Percentiles rank a stretch among this genome's conserved stretches.
These are phyloP conservation scores for Hansenula sp. DNA, from an alignment of 1,139 yeast species.

Conservation along the genomic window DNA sequence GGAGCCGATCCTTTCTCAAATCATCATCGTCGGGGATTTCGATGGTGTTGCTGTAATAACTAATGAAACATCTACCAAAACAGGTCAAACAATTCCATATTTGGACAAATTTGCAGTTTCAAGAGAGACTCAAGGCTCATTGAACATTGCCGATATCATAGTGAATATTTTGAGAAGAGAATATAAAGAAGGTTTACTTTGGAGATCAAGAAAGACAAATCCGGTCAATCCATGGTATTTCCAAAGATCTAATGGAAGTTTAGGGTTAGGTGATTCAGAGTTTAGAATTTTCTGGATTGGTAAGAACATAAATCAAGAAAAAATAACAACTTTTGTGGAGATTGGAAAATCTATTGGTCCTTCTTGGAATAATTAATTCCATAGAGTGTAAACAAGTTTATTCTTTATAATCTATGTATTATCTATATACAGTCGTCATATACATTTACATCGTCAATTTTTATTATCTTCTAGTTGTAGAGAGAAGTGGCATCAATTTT, in stretches of 20 bases:
- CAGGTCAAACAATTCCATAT: conserved; percentile 38
- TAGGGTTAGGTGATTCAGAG: conserved; percentile 29
- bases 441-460: background rate
- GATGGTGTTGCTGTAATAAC: conserved; percentile 95
- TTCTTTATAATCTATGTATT: background rate
- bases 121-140: conserved; percentile 78
- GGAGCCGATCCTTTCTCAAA: conserved; percentile 61
- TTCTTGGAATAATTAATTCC: conserved; percentile 20
- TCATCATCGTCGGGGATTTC: conserved; percentile 87
- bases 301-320: conserved; percentile 2
- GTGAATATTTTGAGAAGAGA: conserved; percentile 72
- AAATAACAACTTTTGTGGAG: conserved; percentile 18
- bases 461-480: conserved; percentile 27
- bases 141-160: conserved; percentile 90
- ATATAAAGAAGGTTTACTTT: conserved; percentile 71
- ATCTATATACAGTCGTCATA: background rate
- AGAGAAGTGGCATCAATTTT: conserved; percentile 37
- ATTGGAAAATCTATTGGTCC: conserved; percentile 20
- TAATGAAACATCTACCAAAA: conserved; percentile 44
- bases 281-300: conserved; percentile 24
- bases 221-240: conserved; percentile 98
- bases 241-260: conserved; percentile 79
- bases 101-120: conserved; percentile 92
- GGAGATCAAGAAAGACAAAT: conserved; percentile 84
- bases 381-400: background rate